A percentile compares a stretch with the other conserved stretches of the same genome.
These are phyloP conservation scores for Penicillium silybi DNA, from an alignment of 495 filamentous ascomycete species.

Conservation along the genomic window DNA sequence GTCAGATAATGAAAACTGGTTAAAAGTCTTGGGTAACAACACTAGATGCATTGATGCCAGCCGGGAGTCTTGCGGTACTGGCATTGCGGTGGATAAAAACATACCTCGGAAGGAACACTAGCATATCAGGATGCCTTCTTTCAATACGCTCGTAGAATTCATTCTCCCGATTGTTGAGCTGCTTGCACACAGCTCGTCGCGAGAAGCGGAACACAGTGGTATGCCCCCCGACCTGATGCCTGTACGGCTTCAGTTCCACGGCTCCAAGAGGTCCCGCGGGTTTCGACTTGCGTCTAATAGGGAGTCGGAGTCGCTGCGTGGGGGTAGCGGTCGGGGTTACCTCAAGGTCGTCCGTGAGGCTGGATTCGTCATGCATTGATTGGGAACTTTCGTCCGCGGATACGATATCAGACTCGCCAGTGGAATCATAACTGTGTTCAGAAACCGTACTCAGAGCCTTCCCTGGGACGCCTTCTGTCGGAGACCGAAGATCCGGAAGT, in stretches of 20 bases:
- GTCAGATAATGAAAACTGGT: background rate
- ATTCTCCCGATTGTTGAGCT: slow-evolving; percentile 94
- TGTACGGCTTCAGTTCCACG: slow-evolving; percentile 94
- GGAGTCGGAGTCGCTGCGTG: slow-evolving; percentile 33
- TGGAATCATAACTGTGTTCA: slow-evolving; percentile 43
- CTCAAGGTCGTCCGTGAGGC: slow-evolving; percentile 55
- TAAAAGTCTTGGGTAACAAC: background rate
- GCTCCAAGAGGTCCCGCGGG: slow-evolving; percentile 69
- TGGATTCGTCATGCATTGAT: slow-evolving; percentile 48
- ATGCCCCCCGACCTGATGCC: slow-evolving; percentile 95
- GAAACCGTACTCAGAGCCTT: slow-evolving; percentile 33
- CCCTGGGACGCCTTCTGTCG: slow-evolving; percentile 32
- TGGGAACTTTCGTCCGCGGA: slow-evolving; percentile 52
- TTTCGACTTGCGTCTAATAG: slow-evolving; percentile 27
- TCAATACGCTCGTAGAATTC: slow-evolving; percentile 98
- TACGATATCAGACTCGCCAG: slow-evolving; percentile 57
- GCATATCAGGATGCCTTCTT: slow-evolving; percentile 77
- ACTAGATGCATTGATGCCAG: background rate
- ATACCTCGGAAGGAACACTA: slow-evolving; percentile 89
- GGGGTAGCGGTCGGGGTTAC: slow-evolving; percentile 59
- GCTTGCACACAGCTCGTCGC: slow-evolving; percentile 91
- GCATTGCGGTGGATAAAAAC: slow-evolving; percentile 21
- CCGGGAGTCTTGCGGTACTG: background rate
- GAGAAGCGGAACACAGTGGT: slow-evolving; percentile 96
- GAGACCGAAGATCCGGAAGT: slow-evolving; percentile 37